phyloP scores from a whole-genome alignment of 2,329 filamentous ascomycete genomes.

The Diaporthe amygdali region DNA sequence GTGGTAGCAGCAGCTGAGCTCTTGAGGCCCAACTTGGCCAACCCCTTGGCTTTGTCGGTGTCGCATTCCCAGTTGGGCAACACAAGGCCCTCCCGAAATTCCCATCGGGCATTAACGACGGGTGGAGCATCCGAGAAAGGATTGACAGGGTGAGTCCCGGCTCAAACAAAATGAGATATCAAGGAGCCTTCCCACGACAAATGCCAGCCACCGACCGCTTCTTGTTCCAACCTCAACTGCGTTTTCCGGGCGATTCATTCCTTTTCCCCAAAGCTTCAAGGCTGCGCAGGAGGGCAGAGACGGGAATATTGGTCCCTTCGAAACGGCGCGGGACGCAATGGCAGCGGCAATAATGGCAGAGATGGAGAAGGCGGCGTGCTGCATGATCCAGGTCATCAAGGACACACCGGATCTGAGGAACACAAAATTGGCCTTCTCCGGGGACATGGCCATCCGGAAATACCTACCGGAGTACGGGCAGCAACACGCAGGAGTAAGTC shows the following conservation, averaged over 20 bases:
- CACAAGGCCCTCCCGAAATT: constrained; percentile 24
- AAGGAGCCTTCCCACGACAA: constrained; percentile 18
- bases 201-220: background rate
- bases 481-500: constrained; percentile 20
- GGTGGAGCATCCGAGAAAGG: constrained; percentile 22
- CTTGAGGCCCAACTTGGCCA: constrained; percentile 19
- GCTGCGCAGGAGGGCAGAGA: constrained; percentile 10
- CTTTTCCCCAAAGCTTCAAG: background rate
- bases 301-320: background rate
- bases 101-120: constrained; percentile 26
- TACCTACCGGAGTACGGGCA: constrained; percentile 19
- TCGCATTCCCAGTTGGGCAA: constrained; percentile 23
- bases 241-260: background rate
- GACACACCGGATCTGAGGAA: constrained; percentile 24
- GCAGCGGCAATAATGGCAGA: constrained; percentile 13
- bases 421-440: constrained; percentile 23
- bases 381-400: constrained; percentile 26
- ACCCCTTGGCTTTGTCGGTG: constrained; percentile 21
- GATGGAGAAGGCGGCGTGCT: constrained; percentile 23
- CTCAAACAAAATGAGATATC: constrained; percentile 21
- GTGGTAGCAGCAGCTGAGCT: background rate
- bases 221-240: background rate
- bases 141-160: constrained; percentile 20
- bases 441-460: constrained; percentile 22
- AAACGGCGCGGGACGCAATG: constrained; percentile 20